Evolutionary conservation across 768 basidiomycete species (phyloP).

Genomic region (Kwoniella sp.): DNA sequence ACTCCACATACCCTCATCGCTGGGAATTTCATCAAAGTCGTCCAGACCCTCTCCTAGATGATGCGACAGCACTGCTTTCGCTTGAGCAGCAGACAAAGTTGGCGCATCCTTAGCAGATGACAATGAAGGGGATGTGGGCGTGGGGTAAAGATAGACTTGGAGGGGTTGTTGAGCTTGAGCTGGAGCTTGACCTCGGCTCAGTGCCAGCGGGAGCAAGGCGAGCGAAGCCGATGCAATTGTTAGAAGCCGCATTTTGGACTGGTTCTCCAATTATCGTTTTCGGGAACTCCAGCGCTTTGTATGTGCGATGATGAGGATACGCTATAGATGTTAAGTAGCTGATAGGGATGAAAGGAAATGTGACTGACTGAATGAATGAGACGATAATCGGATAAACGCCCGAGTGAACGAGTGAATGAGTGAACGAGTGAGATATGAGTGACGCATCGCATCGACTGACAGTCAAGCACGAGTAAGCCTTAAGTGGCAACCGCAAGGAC

Average conservation of each 20-base stretch:
- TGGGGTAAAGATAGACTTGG: slow-evolving; percentile 51
- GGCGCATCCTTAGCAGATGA: slow-evolving; percentile 23
- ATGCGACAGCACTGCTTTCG: slow-evolving; percentile 50
- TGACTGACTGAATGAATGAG: neutral
- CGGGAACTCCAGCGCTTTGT: too few species aligned
- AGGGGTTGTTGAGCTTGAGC: slow-evolving; percentile 39
- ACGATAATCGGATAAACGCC: slow-evolving; percentile 1
- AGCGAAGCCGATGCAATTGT: slow-evolving; percentile 1
- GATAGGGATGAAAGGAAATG: neutral
- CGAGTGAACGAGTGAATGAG: neutral
- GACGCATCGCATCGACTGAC: neutral
- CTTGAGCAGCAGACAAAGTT: slow-evolving; percentile 45
- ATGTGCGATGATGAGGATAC: neutral
- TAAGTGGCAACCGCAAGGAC: neutral
- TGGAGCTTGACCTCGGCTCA: slow-evolving; percentile 11
- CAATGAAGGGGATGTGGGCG: slow-evolving; percentile 30
- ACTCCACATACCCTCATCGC: slow-evolving; percentile 44
- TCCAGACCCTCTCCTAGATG: slow-evolving; percentile 41
- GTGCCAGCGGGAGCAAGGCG: slow-evolving; percentile 1
- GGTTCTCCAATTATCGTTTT: too few species aligned
- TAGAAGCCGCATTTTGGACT: slow-evolving; percentile 4
- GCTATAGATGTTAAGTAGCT: too few species aligned
- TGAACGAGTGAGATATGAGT: neutral
- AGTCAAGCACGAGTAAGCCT: too few species aligned
- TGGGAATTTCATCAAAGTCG: slow-evolving; percentile 52